Conservation (phyloP, 306 rosid genomes). For the Comarum palustre region DNA sequence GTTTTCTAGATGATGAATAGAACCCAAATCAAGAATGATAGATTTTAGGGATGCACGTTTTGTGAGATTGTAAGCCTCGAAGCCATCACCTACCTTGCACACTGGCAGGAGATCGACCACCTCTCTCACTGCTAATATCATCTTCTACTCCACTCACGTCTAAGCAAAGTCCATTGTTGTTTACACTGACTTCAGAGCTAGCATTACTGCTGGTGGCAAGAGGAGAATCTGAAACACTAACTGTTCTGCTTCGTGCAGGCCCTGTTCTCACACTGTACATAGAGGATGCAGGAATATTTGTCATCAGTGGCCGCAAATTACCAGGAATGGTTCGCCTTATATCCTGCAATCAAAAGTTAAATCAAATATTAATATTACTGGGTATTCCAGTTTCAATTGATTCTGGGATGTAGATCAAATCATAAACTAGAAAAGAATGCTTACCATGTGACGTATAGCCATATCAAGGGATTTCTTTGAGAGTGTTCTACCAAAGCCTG, state of each 20-base stretch:
- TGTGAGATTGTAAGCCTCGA: slow-evolving; percentile 28
- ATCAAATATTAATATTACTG: slow-evolving; percentile 1
- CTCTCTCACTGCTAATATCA: slow-evolving; percentile 71
- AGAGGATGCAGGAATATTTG: slow-evolving; percentile 95
- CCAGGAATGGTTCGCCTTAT: slow-evolving; percentile 88
- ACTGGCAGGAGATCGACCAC: slow-evolving; percentile 65
- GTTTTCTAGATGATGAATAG: slow-evolving; percentile 27
- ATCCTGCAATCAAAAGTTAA: slow-evolving; percentile 52
- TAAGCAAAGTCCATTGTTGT: slow-evolving; percentile 79
- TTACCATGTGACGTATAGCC: slow-evolving; percentile 97
- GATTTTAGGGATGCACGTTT: slow-evolving; percentile 18
- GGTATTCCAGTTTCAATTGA: slow-evolving; percentile 15
- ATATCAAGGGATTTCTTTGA: slow-evolving; percentile 96
- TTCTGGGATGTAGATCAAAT: not conserved
- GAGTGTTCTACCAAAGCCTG: slow-evolving; percentile 88
- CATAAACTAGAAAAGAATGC: slow-evolving; percentile 21
- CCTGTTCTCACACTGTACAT: slow-evolving; percentile 94
- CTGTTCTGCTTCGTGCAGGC: slow-evolving; percentile 69
- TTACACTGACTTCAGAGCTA: slow-evolving; percentile 88
- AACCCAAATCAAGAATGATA: slow-evolving; percentile 20
- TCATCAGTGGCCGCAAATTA: slow-evolving; percentile 82
- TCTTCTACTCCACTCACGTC: slow-evolving; percentile 74
- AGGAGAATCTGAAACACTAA: slow-evolving; percentile 84
- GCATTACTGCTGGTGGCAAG: slow-evolving; percentile 94
- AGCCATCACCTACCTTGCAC: slow-evolving; percentile 56